Base-by-base conservation (phyloP, 306 rosid genomes). In the Prunus mongolica region DNA sequence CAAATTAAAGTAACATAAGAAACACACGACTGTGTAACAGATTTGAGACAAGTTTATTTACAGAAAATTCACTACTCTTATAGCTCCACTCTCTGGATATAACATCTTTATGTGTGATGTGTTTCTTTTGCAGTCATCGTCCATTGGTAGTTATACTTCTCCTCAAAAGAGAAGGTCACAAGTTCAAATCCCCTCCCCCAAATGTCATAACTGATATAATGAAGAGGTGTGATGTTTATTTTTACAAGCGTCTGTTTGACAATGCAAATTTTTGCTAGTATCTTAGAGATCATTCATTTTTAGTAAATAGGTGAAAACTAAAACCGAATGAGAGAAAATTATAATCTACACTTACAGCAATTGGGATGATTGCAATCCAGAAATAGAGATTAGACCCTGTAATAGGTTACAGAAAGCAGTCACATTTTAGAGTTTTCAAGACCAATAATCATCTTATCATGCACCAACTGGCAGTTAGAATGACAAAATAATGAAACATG, bases 301-400 rank as follows among this genome's bases (percentile, higher is more conserved):
- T 12, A 52, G 50, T 8, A 56, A 3, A 72, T 32, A 34, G 6
- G 67, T 58, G 44, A 12, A 58, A 57, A 10, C 38, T 6, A 55
- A 16, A 49, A 62, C 9, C 19, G 6, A 67, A 81, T 67, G 16
- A 51, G 66, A 55, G 77, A 12, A 65, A 82, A 63, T 51, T 24
- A 69, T 67, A 80, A 49, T 50, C n/a, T 45, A 75, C 58, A 86
- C 97, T 92, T 86, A 92, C 97, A 50, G 89, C 44, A 60, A 90
- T 67, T 73, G 99, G 99, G 84, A 90, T 87, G 78, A 91, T 84
- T 49, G 99, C 99, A 77, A 92, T 95, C 99, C 99, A 95, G 89
- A 95, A 90, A 76, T 95, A 92, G 27, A 95, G 96, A 85, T 95
- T 95, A 64, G 99, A 92, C 61, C 99, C 99, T 95, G 96, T 27